Percentiles rank a stretch among this genome's conserved stretches.
Conservation (phyloP, 2,329 filamentous ascomycete genomes). For the Fusarium tanahbumbuense region DNA sequence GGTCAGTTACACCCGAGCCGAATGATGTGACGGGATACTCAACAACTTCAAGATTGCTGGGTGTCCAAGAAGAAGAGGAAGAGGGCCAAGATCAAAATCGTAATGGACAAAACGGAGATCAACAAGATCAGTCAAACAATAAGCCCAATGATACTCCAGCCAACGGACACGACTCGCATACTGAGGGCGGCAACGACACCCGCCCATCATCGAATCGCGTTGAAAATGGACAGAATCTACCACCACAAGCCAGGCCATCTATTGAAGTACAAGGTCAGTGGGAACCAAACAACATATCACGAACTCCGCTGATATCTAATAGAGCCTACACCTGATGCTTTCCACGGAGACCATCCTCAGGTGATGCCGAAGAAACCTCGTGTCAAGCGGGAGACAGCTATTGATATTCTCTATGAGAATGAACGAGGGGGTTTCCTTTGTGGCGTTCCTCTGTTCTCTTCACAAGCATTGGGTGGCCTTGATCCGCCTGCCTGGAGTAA, state of each 20-base stretch:
- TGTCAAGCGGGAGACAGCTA: constrained; percentile 64
- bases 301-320: constrained; percentile 18
- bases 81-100: constrained; percentile 4
- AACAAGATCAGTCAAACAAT: constrained; percentile 21
- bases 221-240: constrained; percentile 22
- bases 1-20: constrained; percentile 36
- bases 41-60: constrained; percentile 43
- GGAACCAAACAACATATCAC: background rate
- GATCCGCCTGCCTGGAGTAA: constrained; percentile 85
- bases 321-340: constrained; percentile 49
- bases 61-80: constrained; percentile 32
- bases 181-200: constrained; percentile 21
- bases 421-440: constrained; percentile 92
- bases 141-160: constrained; percentile 9
- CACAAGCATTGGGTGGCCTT: constrained; percentile 83
- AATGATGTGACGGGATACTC: constrained; percentile 35
- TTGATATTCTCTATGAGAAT: constrained; percentile 96
- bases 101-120: constrained; percentile 8
- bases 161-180: constrained; percentile 22
- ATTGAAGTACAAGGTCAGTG: constrained; percentile 51
- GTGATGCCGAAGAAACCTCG: constrained; percentile 51
- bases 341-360: constrained; percentile 45
- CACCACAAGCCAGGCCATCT: constrained; percentile 45
- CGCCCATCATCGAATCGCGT: constrained; percentile 5
- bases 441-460: constrained; percentile 89